phyloP scores from a whole-genome alignment of 2,329 filamentous ascomycete genomes.

The Arthroderma sp. region DNA sequence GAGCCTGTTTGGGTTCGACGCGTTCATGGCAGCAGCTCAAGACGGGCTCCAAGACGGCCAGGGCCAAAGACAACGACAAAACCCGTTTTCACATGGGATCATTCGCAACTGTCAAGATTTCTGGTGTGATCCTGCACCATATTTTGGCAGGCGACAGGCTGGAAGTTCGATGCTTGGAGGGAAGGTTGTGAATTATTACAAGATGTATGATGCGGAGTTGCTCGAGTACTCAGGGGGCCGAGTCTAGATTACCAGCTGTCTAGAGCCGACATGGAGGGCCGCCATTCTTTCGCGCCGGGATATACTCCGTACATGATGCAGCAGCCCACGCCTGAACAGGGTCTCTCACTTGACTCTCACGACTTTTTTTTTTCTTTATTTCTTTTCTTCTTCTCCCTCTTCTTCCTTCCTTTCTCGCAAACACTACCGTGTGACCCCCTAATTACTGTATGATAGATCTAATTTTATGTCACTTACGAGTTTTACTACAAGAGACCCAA shows the following conservation, averaged over 20 bases:
- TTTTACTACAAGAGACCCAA: neutral
- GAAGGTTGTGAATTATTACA: slow-evolving; percentile 69
- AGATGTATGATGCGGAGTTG: slow-evolving; percentile 64
- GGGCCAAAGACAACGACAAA: slow-evolving; percentile 44
- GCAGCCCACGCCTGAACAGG: neutral
- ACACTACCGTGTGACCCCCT: neutral
- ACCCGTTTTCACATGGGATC: slow-evolving; percentile 75
- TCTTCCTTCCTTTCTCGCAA: neutral
- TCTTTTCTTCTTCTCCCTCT: neutral
- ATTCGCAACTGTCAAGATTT: slow-evolving; percentile 92
- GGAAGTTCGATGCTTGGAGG: slow-evolving; percentile 69
- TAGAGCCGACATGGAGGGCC: neutral
- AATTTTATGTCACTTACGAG: neutral
- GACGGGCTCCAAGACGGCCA: slow-evolving; percentile 47
- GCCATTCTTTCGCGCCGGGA: neutral
- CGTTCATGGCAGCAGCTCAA: slow-evolving; percentile 81
- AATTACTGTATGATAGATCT: neutral
- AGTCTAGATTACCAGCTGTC: neutral
- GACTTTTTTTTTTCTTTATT: neutral
- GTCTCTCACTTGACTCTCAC: neutral
- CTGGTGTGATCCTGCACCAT: slow-evolving; percentile 77
- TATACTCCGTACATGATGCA: neutral
- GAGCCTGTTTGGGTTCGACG: slow-evolving; percentile 76
- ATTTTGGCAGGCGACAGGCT: slow-evolving; percentile 63
- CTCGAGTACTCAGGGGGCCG: neutral